These are phyloP conservation scores for Ogataea haglerorum DNA, from an alignment of 805 yeast genomes.

Conservation along the genomic window DNA sequence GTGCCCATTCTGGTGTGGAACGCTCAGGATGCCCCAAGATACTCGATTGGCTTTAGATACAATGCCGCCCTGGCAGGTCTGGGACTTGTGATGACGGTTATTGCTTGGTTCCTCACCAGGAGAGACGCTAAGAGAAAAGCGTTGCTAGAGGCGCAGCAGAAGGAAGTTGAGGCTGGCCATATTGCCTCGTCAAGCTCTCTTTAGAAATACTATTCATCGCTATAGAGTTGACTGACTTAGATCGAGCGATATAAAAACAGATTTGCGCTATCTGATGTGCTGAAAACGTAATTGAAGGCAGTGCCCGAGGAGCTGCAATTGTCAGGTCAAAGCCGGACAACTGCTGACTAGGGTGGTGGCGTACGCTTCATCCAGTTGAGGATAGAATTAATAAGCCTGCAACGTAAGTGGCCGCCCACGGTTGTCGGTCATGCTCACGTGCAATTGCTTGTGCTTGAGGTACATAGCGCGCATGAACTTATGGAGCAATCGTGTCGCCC, in stretches of 20 bases:
- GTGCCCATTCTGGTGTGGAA: constrained; percentile 41
- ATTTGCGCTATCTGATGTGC: no score
- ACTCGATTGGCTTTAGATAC: constrained; percentile 37
- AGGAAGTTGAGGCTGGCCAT: neutral
- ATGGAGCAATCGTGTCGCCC: neutral
- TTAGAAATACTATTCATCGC: neutral
- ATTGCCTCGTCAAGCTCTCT: neutral
- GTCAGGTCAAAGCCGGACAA: no score
- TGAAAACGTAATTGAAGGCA: no score
- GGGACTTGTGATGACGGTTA: constrained; percentile 32
- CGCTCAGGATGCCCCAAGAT: constrained; percentile 36
- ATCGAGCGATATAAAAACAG: no score
- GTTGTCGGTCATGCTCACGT: neutral
- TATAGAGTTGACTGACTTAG: no score
- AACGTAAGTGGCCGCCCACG: no score
- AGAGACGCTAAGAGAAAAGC: constrained; percentile 20
- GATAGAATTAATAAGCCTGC: no score
- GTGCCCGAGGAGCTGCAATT: no score
- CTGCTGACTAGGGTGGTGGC: no score
- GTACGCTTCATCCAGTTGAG: no score
- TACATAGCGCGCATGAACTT: neutral
- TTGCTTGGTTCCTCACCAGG: constrained; percentile 23
- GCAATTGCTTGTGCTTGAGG: neutral
- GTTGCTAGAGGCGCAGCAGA: neutral
- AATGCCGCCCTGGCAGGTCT: constrained; percentile 32